These are phyloP conservation scores for Ophiostoma tasmaniense DNA, from an alignment of 2,329 filamentous ascomycete species.

Conservation along the genomic window DNA sequence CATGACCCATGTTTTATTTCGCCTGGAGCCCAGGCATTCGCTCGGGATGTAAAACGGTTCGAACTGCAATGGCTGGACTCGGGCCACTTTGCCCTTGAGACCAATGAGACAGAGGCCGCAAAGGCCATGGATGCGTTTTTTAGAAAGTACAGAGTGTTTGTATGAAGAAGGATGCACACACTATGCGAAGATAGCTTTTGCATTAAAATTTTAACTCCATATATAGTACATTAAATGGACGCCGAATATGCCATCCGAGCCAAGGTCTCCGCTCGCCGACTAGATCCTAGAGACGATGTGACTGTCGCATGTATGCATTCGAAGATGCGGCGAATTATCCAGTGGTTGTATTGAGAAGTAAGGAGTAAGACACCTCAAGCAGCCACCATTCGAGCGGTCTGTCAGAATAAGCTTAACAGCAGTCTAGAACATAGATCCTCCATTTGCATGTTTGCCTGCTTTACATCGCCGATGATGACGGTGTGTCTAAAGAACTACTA, in stretches of 20 bases:
- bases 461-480: background rate
- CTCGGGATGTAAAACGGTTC: slow-evolving; percentile 38
- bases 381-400: background rate
- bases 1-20: slow-evolving; percentile 44
- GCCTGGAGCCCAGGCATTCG: slow-evolving; percentile 46
- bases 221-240: background rate
- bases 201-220: no score
- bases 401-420: background rate
- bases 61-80: slow-evolving; percentile 45
- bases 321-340: background rate
- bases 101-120: slow-evolving; percentile 27
- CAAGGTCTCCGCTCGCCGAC: background rate
- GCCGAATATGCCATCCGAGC: background rate
- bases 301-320: background rate
- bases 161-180: background rate
- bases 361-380: background rate
- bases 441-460: background rate
- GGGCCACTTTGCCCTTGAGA: slow-evolving; percentile 46
- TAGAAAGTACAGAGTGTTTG: slow-evolving; percentile 23
- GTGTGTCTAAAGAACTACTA: background rate
- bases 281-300: background rate
- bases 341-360: background rate
- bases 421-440: background rate
- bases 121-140: slow-evolving; percentile 26
- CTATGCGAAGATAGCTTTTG: background rate